These are phyloP conservation scores for Yamadazyma insecticola DNA, from an alignment of 805 yeast species.

Conservation along the genomic window DNA sequence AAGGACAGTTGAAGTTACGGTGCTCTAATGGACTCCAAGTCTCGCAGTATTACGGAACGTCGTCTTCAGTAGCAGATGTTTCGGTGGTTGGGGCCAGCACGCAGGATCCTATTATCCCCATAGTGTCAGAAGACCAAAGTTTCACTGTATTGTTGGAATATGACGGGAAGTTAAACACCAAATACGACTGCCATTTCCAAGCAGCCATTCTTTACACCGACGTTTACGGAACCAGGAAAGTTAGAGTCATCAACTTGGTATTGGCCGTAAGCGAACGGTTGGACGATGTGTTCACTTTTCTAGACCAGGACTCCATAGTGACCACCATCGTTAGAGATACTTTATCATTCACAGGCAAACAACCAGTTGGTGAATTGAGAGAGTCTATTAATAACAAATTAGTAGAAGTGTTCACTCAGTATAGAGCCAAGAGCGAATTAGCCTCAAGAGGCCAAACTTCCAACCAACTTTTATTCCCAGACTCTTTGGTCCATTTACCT, in stretches of 20 bases:
- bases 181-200: conserved; percentile 83
- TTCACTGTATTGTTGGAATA: conserved; percentile 69
- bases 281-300: conserved; percentile 69
- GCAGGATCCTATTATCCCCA: conserved; percentile 69
- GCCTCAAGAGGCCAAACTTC: conserved; percentile 27
- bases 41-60: conserved; percentile 62
- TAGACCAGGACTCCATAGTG: conserved; percentile 56
- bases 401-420: conserved; percentile 44
- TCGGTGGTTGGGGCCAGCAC: conserved; percentile 27
- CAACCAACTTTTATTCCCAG: conserved; percentile 76
- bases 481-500: conserved; percentile 67
- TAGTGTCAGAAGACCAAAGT: conserved; percentile 57
- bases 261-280: conserved; percentile 74
- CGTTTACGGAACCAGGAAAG: conserved; percentile 67
- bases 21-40: conserved; percentile 87
- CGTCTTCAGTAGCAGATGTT: conserved; percentile 21
- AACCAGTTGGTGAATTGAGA: conserved; percentile 33
- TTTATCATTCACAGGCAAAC: conserved; percentile 36
- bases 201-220: conserved; percentile 86
- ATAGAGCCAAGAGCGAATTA: conserved; percentile 45
- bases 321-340: conserved; percentile 38
- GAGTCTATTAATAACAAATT: conserved; percentile 35
- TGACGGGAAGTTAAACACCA: conserved; percentile 68
- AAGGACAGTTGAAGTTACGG: conserved; percentile 78
- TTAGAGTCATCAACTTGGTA: conserved; percentile 81